Conservation (phyloP, 2,329 filamentous ascomycete genomes). For the Tolypocladium guangdongense region DNA sequence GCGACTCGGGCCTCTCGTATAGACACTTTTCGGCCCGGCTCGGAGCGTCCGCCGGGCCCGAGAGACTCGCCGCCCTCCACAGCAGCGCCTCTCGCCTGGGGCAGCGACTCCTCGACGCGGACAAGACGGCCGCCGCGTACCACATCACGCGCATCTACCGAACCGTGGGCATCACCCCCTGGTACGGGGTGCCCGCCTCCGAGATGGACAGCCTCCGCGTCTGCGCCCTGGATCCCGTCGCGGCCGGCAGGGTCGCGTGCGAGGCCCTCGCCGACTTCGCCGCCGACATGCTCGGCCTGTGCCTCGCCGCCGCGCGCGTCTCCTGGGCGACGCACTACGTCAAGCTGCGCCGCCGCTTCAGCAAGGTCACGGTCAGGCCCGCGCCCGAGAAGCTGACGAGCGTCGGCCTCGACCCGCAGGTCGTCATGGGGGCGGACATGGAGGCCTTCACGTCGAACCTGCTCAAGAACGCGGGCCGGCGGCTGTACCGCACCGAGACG, state of each 20-base stretch:
- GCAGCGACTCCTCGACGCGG: conserved; percentile 4
- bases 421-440: conserved; percentile 3
- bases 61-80: conserved; percentile 3
- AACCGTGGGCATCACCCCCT: conserved; percentile 11
- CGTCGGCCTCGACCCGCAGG: conserved; percentile 7
- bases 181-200: conserved; percentile 12
- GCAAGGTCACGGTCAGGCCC: not conserved
- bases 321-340: not conserved
- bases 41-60: not conserved
- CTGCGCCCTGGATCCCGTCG: conserved; percentile 9
- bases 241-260: conserved; percentile 1
- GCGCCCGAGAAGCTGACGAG: not conserved
- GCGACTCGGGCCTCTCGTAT: conserved; percentile 9
- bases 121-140: conserved; percentile 4
- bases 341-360: conserved; percentile 5
- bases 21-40: conserved; percentile 1
- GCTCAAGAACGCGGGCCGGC: conserved; percentile 8
- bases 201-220: conserved; percentile 6
- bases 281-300: conserved; percentile 6
- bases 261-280: conserved; percentile 6
- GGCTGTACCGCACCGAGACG: conserved; percentile 15
- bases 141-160: conserved; percentile 11
- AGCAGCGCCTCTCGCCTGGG: conserved; percentile 3
- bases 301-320: conserved; percentile 5
- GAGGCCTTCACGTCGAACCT: conserved; percentile 7